phyloP scores from a whole-genome alignment of 495 filamentous ascomycete genomes.

The Talaromyces wortmannii region DNA sequence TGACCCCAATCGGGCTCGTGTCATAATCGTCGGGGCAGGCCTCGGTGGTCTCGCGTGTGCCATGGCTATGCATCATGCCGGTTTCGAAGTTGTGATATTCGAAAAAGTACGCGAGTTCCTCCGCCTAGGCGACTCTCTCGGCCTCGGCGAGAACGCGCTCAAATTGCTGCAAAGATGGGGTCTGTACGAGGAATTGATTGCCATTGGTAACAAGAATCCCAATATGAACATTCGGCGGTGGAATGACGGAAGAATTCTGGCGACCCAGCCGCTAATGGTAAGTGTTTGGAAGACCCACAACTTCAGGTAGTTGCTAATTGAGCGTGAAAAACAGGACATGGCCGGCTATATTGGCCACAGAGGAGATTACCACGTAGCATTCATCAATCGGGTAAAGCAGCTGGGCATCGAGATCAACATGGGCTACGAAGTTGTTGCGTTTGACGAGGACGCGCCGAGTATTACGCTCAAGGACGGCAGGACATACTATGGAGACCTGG shows the following conservation, averaged over 20 bases:
- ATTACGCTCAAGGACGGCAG: constrained; percentile 14
- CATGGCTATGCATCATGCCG: constrained; percentile 11
- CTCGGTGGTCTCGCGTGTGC: constrained; percentile 30
- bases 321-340: not conserved
- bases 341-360: constrained; percentile 19
- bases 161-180: not conserved
- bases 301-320: too few species aligned
- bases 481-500: constrained; percentile 20
- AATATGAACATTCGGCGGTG: not conserved
- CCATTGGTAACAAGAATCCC: not conserved
- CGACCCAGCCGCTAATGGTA: not conserved
- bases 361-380: constrained; percentile 45
- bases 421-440: constrained; percentile 37
- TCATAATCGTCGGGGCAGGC: constrained; percentile 32
- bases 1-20: not conserved
- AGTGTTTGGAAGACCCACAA: not conserved
- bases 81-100: constrained; percentile 40
- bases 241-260: not conserved
- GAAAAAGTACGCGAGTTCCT: constrained; percentile 42
- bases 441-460: constrained; percentile 33
- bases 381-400: constrained; percentile 39
- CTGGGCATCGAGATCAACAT: constrained; percentile 41
- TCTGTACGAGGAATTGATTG: constrained; percentile 1
- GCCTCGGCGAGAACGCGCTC: not conserved
- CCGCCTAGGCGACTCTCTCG: constrained; percentile 26